Evolutionary conservation across 208 protist species (phyloP).

Genomic region (Trichomonas gallinae): DNA sequence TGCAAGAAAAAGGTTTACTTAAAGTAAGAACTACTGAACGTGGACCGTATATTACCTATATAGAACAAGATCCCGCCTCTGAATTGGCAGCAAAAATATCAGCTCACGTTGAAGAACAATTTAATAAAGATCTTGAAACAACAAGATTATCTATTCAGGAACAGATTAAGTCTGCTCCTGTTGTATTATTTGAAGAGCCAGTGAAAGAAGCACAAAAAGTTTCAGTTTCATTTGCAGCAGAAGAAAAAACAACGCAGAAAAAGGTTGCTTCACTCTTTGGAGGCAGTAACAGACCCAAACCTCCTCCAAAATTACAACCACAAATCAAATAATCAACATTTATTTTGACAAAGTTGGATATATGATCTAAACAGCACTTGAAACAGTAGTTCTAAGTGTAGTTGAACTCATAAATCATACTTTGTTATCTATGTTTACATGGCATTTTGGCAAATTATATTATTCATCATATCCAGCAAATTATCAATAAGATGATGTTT

Average conservation of each 20-base stretch:
- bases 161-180: background rate
- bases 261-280: background rate
- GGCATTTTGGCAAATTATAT: too few species aligned
- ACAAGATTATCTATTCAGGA: background rate
- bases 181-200: too few species aligned
- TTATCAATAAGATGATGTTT: too few species aligned
- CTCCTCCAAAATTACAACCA: background rate
- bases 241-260: background rate
- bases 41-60: background rate
- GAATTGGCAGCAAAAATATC: background rate
- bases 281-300: background rate
- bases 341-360: too few species aligned
- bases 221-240: background rate
- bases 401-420: too few species aligned
- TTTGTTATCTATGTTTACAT: too few species aligned
- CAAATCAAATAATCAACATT: too few species aligned
- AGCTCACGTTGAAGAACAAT: background rate
- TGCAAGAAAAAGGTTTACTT: background rate
- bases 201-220: background rate
- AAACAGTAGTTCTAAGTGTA: too few species aligned
- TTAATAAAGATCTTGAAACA: background rate
- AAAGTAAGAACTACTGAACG: background rate
- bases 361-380: too few species aligned
- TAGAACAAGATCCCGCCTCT: background rate
- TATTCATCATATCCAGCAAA: too few species aligned